phyloP scores from a whole-genome alignment of 2,329 filamentous ascomycete species.

The Phaeosphaeria sp. region DNA sequence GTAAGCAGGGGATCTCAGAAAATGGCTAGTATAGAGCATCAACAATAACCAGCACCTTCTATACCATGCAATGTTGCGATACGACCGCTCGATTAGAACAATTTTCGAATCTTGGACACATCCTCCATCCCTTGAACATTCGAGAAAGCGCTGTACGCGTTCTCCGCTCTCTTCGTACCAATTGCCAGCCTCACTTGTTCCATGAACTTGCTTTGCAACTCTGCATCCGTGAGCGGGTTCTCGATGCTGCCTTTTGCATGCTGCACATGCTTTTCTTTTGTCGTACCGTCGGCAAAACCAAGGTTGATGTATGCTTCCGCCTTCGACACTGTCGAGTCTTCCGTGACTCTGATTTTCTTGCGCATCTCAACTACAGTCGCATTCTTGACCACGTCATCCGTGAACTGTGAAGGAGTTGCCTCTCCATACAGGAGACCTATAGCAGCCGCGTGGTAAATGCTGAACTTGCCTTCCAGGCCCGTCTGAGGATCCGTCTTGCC shows the following conservation, averaged over 20 bases:
- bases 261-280: conserved; percentile 54
- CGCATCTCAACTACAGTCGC: conserved; percentile 51
- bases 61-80: neutral
- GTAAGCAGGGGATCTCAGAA: no score
- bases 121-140: conserved; percentile 13
- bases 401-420: conserved; percentile 60
- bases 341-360: conserved; percentile 54
- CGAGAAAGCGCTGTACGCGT: conserved; percentile 27
- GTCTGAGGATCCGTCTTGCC: conserved; percentile 58
- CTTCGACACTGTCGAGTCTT: conserved; percentile 49
- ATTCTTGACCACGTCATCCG: conserved; percentile 55
- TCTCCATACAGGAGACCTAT: conserved; percentile 59
- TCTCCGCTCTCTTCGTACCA: conserved; percentile 45
- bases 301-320: conserved; percentile 54
- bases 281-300: conserved; percentile 45
- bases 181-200: conserved; percentile 55
- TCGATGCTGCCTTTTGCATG: conserved; percentile 60
- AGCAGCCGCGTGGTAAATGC: conserved; percentile 61
- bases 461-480: conserved; percentile 62
- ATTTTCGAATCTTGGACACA: conserved; percentile 13
- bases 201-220: conserved; percentile 58
- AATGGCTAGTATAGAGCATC: no score
- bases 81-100: conserved; percentile 3
- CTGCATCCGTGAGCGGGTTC: conserved; percentile 55
- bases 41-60: no score